Evolutionary conservation across 208 protist genomes (phyloP).

Genomic region (Leishmania aethiopica): DNA sequence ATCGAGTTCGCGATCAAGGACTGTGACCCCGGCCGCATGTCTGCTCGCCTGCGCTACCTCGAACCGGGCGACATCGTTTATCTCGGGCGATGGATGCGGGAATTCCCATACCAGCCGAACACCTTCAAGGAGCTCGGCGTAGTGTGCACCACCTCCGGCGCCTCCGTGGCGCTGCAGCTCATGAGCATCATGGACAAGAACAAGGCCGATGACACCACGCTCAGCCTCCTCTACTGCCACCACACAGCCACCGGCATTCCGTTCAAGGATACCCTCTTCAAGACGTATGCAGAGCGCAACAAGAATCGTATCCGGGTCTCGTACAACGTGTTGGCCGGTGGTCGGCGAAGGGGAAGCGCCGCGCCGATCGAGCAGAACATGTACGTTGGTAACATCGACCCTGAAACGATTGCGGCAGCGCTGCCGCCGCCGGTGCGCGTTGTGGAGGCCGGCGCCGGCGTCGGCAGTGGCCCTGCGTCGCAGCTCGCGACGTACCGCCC

Average conservation of each 20-base stretch:
- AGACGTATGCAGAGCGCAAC: conserved; percentile 36
- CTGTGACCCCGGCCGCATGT: conserved; percentile 81
- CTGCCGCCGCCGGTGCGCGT: conserved; percentile 48
- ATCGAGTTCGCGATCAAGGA: conserved; percentile 89
- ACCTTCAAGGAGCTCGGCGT: conserved; percentile 66
- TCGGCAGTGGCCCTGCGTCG: not conserved
- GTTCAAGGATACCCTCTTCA: conserved; percentile 62
- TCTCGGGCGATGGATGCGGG: conserved; percentile 86
- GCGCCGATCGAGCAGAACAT: conserved; percentile 44
- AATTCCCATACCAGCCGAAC: conserved; percentile 74
- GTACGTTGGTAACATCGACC: conserved; percentile 79
- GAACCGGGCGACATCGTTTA: conserved; percentile 76
- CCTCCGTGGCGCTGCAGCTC: conserved; percentile 82
- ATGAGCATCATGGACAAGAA: conserved; percentile 76
- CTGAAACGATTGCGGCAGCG: conserved; percentile 46
- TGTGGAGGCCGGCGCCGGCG: not conserved
- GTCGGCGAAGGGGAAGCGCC: conserved; percentile 13
- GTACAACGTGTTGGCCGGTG: conserved; percentile 70
- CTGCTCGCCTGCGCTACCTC: conserved; percentile 66
- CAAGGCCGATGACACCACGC: conserved; percentile 43
- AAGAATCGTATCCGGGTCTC: conserved; percentile 42
- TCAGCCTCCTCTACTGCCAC: conserved; percentile 80
- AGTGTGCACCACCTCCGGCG: conserved; percentile 76
- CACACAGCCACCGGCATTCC: conserved; percentile 54
- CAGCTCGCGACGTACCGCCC: conserved; percentile 36